A percentile compares a stretch with the other conserved stretches of the same genome.
Evolutionary conservation across 257 asterid genomes (phyloP).

Genomic region (Phtheirospermum japonicum): DNA sequence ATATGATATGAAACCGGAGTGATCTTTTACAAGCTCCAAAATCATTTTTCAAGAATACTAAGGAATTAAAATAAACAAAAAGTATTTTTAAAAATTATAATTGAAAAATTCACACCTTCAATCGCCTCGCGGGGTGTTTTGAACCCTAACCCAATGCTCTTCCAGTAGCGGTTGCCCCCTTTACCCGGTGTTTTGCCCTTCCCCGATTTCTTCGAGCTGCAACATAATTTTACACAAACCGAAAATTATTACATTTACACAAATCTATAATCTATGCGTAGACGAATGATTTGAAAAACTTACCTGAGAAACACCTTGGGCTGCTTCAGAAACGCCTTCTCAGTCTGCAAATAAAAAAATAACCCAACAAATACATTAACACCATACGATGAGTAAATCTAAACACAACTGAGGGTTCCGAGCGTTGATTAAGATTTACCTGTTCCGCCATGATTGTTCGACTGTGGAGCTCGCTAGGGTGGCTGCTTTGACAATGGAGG

Average conservation of each 20-base stretch:
- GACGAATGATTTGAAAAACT: conserved; percentile 10
- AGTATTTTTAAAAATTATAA: background rate
- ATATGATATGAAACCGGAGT: background rate
- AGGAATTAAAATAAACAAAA: background rate
- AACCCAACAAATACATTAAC: background rate
- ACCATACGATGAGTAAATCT: too few relatives aligned
- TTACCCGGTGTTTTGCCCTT: conserved; percentile 51
- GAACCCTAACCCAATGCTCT: conserved; percentile 47
- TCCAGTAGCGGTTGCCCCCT: conserved; percentile 46
- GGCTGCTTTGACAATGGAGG: too few relatives aligned
- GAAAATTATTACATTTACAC: background rate
- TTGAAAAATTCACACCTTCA: conserved; percentile 25
- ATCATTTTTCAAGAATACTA: background rate
- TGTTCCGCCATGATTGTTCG: conserved; percentile 31
- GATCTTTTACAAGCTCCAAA: background rate
- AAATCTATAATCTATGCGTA: background rate
- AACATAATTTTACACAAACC: background rate
- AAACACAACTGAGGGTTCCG: background rate
- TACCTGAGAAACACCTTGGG: too few relatives aligned
- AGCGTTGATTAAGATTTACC: conserved; percentile 20
- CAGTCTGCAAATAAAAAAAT: conserved; percentile 28
- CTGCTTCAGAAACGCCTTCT: conserved; percentile 40
- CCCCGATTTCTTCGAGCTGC: conserved; percentile 46
- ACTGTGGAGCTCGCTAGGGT: conserved; percentile 16
- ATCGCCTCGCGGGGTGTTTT: conserved; percentile 44